Conservation (phyloP, 192 early-diverging fungal species). For the Podila clonocystis region DNA sequence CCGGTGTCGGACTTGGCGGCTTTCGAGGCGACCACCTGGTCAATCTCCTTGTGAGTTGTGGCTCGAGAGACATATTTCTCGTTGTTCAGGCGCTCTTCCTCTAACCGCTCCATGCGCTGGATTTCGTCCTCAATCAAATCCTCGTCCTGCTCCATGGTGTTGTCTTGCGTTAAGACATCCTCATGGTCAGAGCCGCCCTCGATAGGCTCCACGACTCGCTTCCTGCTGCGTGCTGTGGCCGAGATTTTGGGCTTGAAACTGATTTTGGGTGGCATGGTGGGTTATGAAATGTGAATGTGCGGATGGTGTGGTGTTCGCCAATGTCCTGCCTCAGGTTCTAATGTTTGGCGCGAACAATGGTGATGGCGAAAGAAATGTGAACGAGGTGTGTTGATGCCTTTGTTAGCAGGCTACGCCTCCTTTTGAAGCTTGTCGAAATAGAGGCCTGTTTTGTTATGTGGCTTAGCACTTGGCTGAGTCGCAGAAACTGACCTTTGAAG, state of each 20-base stretch:
- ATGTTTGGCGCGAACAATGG: no score
- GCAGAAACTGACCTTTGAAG: no score
- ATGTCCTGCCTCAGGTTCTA: no score
- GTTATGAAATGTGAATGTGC: neutral
- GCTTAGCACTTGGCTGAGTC: no score
- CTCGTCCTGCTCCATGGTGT: slow-evolving; percentile 11
- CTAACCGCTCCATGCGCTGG: slow-evolving; percentile 29
- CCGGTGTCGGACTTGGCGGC: no score
- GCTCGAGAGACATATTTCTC: slow-evolving; percentile 4
- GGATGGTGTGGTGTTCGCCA: no score
- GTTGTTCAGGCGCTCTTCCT: slow-evolving; percentile 36
- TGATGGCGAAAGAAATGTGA: no score
- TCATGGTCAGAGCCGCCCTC: slow-evolving; percentile 34
- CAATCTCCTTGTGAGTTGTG: slow-evolving; percentile 3
- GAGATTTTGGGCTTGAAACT: slow-evolving; percentile 33
- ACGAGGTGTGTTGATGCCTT: no score
- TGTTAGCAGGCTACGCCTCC: no score
- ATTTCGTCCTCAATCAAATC: slow-evolving; percentile 26
- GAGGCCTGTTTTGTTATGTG: no score
- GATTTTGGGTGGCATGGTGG: slow-evolving; percentile 34
- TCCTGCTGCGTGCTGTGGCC: slow-evolving; percentile 29
- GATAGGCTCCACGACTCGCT: slow-evolving; percentile 1
- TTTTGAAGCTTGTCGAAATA: no score
- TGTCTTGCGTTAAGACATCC: slow-evolving; percentile 1
- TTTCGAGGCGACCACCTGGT: neutral